A percentile compares a stretch with the other conserved stretches of the same genome.
These are phyloP conservation scores for Capronia epimyces DNA, from an alignment of 2,329 filamentous ascomycete genomes.

Conservation along the genomic window DNA sequence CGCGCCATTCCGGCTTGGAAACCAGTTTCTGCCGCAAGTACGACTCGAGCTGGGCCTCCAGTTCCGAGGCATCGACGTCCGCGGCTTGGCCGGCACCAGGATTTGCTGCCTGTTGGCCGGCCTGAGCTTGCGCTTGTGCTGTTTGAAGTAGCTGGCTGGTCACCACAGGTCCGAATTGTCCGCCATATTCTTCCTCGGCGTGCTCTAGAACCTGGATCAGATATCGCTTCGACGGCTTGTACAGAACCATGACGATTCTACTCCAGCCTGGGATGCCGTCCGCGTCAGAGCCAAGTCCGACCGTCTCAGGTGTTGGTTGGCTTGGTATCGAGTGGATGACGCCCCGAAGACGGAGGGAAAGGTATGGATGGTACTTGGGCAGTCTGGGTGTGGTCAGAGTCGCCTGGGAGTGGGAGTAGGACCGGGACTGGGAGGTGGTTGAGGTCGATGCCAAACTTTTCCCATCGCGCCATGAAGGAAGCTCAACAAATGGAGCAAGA, in stretches of 20 bases:
- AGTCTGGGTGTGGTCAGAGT: slow-evolving; percentile 7
- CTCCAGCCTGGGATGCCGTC: slow-evolving; percentile 35
- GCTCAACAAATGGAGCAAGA: slow-evolving; percentile 24
- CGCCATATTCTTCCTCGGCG: slow-evolving; percentile 23
- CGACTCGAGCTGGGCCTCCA: slow-evolving; percentile 12
- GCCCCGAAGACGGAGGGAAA: slow-evolving; percentile 32
- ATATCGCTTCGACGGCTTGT: slow-evolving; percentile 27
- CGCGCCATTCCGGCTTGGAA: slow-evolving; percentile 8
- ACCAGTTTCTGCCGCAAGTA: slow-evolving; percentile 12
- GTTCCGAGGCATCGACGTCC: slow-evolving; percentile 9
- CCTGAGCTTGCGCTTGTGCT: neutral
- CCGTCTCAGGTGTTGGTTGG: neutral
- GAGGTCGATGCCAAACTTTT: neutral
- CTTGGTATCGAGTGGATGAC: slow-evolving; percentile 33
- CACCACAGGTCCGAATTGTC: slow-evolving; percentile 14
- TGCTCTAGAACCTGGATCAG: slow-evolving; percentile 25
- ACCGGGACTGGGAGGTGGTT: neutral
- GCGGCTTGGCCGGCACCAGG: neutral
- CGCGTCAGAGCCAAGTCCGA: neutral
- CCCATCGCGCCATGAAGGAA: neutral
- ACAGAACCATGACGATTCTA: slow-evolving; percentile 37
- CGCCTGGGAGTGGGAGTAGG: neutral
- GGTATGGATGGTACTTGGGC: slow-evolving; percentile 25
- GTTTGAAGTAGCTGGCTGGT: slow-evolving; percentile 9
- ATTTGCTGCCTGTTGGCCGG: neutral